These are phyloP conservation scores for Tolypocladium endophyticum DNA, from an alignment of 2,329 filamentous ascomycete species.

Conservation along the genomic window DNA sequence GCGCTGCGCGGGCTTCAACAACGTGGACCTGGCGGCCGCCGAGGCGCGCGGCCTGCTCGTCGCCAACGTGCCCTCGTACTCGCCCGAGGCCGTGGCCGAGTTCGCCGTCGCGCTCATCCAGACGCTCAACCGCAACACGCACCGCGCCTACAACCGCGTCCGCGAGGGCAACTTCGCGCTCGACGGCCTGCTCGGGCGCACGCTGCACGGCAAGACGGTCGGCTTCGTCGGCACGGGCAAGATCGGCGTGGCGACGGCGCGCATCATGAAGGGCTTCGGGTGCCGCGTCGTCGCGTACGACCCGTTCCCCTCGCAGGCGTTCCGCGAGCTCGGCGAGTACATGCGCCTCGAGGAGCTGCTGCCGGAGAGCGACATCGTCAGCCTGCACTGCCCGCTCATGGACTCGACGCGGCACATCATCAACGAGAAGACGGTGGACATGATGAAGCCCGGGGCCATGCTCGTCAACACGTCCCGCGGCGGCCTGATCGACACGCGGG, in stretches of 20 bases:
- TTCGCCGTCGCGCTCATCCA: slow-evolving; percentile 58
- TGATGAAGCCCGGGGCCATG: slow-evolving; percentile 50
- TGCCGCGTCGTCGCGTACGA: slow-evolving; percentile 53
- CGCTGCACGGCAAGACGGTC: slow-evolving; percentile 53
- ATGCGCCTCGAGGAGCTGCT: slow-evolving; percentile 44
- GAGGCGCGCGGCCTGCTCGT: slow-evolving; percentile 46
- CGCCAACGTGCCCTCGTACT: slow-evolving; percentile 58
- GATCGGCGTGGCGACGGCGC: slow-evolving; percentile 52
- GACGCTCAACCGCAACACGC: slow-evolving; percentile 57
- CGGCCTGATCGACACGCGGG: slow-evolving; percentile 48
- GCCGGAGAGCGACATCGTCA: slow-evolving; percentile 47
- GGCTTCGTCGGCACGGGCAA: slow-evolving; percentile 55
- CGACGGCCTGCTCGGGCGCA: slow-evolving; percentile 51
- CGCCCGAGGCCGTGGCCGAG: slow-evolving; percentile 59
- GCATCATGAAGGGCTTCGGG: slow-evolving; percentile 55
- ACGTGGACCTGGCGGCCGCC: slow-evolving; percentile 50
- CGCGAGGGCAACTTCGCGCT: slow-evolving; percentile 60
- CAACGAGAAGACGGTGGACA: slow-evolving; percentile 37
- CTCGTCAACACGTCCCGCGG: slow-evolving; percentile 61
- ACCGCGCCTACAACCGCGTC: slow-evolving; percentile 57
- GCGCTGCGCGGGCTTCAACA: slow-evolving; percentile 60
- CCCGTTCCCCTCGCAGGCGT: slow-evolving; percentile 38
- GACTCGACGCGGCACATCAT: slow-evolving; percentile 50
- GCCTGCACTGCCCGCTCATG: slow-evolving; percentile 55
- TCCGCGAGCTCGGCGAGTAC: slow-evolving; percentile 40